phyloP scores from a whole-genome alignment of 306 rosid species.

The Fagus sylvatica region DNA sequence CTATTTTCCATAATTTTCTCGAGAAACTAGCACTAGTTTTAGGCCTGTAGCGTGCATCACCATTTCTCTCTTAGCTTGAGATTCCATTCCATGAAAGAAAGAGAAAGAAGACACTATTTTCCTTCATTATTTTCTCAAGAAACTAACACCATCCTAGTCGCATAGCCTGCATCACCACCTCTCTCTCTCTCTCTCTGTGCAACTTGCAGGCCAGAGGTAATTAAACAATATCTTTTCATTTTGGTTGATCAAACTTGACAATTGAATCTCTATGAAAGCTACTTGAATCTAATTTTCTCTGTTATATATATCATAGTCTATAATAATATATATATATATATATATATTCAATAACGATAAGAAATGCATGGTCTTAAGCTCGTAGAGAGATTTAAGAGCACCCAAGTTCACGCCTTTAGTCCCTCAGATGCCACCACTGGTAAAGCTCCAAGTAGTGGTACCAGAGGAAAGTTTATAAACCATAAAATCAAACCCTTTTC shows the following conservation, averaged over 20 bases:
- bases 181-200: constrained; percentile 2
- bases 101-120: background rate
- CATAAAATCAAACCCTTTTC: constrained; percentile 45
- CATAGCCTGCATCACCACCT: background rate
- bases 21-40: constrained; percentile 16
- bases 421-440: constrained; percentile 48
- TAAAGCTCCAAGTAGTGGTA: constrained; percentile 24
- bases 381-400: constrained; percentile 60
- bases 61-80: background rate
- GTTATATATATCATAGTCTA: background rate
- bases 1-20: constrained; percentile 2
- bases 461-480: constrained; percentile 42
- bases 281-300: background rate
- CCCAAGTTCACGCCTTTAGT: constrained; percentile 70
- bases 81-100: background rate
- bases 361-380: constrained; percentile 69
- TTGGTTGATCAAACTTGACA: background rate
- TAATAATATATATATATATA: background rate
- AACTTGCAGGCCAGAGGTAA: background rate
- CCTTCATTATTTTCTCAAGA: background rate
- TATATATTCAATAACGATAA: constrained; percentile 13
- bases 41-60: background rate
- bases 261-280: background rate
- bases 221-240: constrained; percentile 15
- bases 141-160: background rate